These are phyloP conservation scores for Ogataea degrootiae DNA, from an alignment of 805 yeast genomes.

Conservation along the genomic window DNA sequence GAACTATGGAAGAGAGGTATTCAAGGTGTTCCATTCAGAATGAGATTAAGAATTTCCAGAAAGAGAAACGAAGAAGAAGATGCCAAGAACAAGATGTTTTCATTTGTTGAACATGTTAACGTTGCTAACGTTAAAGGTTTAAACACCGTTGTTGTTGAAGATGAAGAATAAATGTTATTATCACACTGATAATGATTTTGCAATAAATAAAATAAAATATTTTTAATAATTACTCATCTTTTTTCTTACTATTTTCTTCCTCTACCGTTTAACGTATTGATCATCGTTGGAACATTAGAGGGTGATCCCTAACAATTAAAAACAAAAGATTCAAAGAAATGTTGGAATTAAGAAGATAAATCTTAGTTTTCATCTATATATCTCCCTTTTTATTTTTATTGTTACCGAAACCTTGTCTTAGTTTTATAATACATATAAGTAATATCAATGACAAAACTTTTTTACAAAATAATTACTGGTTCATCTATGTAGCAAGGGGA, in stretches of 20 bases:
- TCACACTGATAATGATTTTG: background rate
- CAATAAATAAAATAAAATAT: background rate
- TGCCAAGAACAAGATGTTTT: conserved; percentile 95
- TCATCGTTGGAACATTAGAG: background rate
- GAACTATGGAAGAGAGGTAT: conserved; percentile 99
- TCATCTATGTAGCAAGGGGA: too few species aligned
- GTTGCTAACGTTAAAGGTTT: conserved; percentile 97
- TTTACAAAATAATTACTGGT: too few species aligned
- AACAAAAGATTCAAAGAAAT: background rate
- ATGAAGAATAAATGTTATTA: conserved; percentile 32
- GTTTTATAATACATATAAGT: too few species aligned
- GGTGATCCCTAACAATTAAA: background rate
- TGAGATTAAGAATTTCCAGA: conserved; percentile 93
- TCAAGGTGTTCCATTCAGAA: conserved; percentile 97
- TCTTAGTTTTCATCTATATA: too few species aligned
- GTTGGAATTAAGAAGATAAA: too few species aligned
- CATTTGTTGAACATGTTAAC: conserved; percentile 95
- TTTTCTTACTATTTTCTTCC: too few species aligned
- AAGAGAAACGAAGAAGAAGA: conserved; percentile 99
- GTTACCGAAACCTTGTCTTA: too few species aligned
- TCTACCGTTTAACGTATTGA: too few species aligned
- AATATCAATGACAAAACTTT: too few species aligned
- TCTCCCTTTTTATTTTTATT: too few species aligned
- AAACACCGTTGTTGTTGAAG: conserved; percentile 95
- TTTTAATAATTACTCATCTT: background rate